These are phyloP conservation scores for Apiospora malaysiana DNA, from an alignment of 2,329 filamentous ascomycete genomes.

Conservation along the genomic window DNA sequence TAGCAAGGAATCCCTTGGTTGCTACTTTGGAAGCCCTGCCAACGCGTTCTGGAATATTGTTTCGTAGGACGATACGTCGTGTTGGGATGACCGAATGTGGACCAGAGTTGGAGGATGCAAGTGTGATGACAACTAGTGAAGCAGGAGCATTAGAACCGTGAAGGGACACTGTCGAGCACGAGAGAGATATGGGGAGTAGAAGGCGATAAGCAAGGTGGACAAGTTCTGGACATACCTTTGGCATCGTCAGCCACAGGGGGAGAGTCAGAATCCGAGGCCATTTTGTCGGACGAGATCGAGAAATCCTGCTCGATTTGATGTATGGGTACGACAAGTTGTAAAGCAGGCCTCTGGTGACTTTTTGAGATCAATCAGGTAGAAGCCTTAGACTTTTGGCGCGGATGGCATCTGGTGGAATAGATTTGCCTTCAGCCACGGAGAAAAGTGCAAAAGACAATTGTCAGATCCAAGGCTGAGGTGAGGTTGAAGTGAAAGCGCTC, in stretches of 20 bases:
- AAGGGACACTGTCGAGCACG: background rate
- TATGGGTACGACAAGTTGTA: background rate
- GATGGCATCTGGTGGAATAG: background rate
- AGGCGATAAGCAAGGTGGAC: background rate
- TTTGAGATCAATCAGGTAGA: background rate
- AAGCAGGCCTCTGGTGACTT: background rate
- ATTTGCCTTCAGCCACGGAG: background rate
- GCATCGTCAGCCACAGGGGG: background rate
- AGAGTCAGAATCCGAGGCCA: constrained; percentile 1
- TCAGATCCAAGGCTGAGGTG: background rate
- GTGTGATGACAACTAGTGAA: background rate
- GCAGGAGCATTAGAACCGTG: background rate
- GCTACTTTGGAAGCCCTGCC: constrained; percentile 54
- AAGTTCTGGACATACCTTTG: constrained; percentile 2
- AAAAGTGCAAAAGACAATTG: background rate
- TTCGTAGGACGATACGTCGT: constrained; percentile 39
- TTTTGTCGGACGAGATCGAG: constrained; percentile 4
- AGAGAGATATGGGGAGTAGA: too few relatives aligned
- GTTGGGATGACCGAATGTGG: constrained; percentile 22
- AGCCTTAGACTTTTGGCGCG: background rate
- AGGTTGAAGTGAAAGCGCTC: background rate
- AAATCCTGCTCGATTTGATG: constrained; percentile 5
- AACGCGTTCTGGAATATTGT: constrained; percentile 33
- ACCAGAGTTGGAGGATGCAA: background rate
- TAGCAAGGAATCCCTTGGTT: constrained; percentile 48